Evolutionary conservation across 176 grass and related monocot species (phyloP).

Genomic region (Zoysia japonica): DNA sequence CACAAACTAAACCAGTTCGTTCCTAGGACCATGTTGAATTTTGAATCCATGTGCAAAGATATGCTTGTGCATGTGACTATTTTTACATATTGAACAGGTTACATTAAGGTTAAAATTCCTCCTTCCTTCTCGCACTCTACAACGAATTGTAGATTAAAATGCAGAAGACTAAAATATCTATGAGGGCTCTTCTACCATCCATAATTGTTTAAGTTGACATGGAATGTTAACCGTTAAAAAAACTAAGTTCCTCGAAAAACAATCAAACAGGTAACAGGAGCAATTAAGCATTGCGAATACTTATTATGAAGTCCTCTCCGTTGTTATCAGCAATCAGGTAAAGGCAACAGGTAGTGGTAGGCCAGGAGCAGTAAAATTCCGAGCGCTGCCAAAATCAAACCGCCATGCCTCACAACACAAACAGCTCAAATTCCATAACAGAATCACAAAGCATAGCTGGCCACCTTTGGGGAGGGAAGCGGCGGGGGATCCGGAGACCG

Average conservation of each 20-base stretch:
- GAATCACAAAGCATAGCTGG: neutral
- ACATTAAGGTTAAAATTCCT: neutral
- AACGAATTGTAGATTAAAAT: neutral
- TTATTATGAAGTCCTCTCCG: neutral
- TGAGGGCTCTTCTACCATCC: neutral
- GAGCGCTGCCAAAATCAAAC: neutral
- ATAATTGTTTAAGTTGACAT: neutral
- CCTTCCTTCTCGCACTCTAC: neutral
- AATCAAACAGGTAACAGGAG: neutral
- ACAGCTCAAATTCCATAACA: neutral
- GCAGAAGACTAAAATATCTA: neutral
- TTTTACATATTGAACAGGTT: constrained; percentile 1
- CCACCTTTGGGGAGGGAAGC: constrained; percentile 37
- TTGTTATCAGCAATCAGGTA: neutral
- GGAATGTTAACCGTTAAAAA: neutral
- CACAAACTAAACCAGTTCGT: neutral
- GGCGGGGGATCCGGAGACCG: constrained; percentile 27
- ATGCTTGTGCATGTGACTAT: neutral
- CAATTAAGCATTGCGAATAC: neutral
- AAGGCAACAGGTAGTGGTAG: neutral
- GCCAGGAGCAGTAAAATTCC: neutral
- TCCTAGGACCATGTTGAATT: neutral
- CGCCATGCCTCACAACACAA: neutral
- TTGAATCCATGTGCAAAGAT: neutral
- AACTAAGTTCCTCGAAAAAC: neutral